Conservation (phyloP, 73 alveolate genomes). For the Stentor coeruleus region DNA sequence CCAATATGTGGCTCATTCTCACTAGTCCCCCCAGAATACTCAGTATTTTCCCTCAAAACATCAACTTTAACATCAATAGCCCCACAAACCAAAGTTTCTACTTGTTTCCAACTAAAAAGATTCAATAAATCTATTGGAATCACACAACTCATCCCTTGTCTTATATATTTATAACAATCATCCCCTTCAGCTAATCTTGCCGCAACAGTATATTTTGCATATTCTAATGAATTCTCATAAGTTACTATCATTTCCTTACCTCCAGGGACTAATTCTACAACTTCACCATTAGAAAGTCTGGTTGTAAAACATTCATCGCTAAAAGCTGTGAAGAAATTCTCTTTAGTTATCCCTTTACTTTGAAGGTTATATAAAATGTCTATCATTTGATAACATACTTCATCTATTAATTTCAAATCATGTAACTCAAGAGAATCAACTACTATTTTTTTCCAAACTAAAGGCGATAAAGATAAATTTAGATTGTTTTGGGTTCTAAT, state of each 20-base stretch:
- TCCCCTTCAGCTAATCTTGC: constrained; percentile 66
- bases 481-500: constrained; percentile 69
- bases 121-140: constrained; percentile 62
- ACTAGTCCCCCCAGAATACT: constrained; percentile 46
- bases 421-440: constrained; percentile 26
- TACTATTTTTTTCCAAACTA: constrained; percentile 70
- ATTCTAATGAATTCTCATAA: constrained; percentile 43
- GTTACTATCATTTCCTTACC: constrained; percentile 58
- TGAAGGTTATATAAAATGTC: constrained; percentile 31
- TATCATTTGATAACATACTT: constrained; percentile 32
- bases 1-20: constrained; percentile 52
- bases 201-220: constrained; percentile 49
- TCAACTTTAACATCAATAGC: constrained; percentile 67
- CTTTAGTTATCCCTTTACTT: constrained; percentile 18
- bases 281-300: constrained; percentile 60
- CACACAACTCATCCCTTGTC: constrained; percentile 67
- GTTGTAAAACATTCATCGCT: constrained; percentile 64
- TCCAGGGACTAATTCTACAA: constrained; percentile 66
- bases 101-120: constrained; percentile 74
- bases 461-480: constrained; percentile 72
- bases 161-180: constrained; percentile 51
- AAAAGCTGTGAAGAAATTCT: not conserved
- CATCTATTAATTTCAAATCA: constrained; percentile 36
- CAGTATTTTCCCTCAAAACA: constrained; percentile 73
- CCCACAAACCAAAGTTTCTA: constrained; percentile 88